Evolutionary conservation across 2,329 filamentous ascomycete genomes (phyloP).

Genomic region (Diaporthe citriasiana): DNA sequence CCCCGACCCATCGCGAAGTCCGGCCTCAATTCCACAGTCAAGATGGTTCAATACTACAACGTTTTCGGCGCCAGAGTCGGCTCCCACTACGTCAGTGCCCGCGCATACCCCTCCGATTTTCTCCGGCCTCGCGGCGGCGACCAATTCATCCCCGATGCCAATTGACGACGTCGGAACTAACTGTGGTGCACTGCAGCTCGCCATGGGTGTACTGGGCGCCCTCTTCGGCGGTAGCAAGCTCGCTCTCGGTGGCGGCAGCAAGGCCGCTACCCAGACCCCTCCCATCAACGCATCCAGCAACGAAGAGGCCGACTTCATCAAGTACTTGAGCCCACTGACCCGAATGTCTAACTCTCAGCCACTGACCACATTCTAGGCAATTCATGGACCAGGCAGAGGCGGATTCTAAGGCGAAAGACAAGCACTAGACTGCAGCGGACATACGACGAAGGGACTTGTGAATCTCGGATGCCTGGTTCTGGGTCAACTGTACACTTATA

Average conservation of each 20-base stretch:
- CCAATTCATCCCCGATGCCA: slow-evolving; percentile 3
- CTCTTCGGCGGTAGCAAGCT: slow-evolving; percentile 65
- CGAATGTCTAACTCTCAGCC: slow-evolving; percentile 23
- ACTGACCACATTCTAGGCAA: slow-evolving; percentile 55
- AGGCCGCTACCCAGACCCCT: slow-evolving; percentile 60
- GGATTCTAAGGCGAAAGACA: slow-evolving; percentile 58
- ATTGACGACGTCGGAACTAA: slow-evolving; percentile 45
- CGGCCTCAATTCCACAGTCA: slow-evolving; percentile 52
- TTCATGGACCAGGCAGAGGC: slow-evolving; percentile 61
- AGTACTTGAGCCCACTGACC: slow-evolving; percentile 60
- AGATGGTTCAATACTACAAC: slow-evolving; percentile 66
- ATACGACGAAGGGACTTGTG: slow-evolving; percentile 4
- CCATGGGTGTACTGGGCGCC: slow-evolving; percentile 68
- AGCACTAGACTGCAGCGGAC: slow-evolving; percentile 54
- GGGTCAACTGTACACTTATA: slow-evolving; percentile 39
- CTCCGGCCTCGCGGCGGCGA: slow-evolving; percentile 6
- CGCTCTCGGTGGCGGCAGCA: slow-evolving; percentile 61
- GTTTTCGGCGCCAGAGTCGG: slow-evolving; percentile 72
- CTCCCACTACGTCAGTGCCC: slow-evolving; percentile 70
- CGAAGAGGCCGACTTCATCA: slow-evolving; percentile 76
- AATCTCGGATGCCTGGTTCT: slow-evolving; percentile 20
- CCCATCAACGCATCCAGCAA: slow-evolving; percentile 74
- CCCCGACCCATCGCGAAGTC: slow-evolving; percentile 47
- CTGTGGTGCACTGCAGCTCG: slow-evolving; percentile 59
- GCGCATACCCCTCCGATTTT: slow-evolving; percentile 18